Evolutionary conservation across 805 yeast species (phyloP), one percentile per base, ranked within the genome.

Genomic region (Kluyveromyces starmeri): DNA sequence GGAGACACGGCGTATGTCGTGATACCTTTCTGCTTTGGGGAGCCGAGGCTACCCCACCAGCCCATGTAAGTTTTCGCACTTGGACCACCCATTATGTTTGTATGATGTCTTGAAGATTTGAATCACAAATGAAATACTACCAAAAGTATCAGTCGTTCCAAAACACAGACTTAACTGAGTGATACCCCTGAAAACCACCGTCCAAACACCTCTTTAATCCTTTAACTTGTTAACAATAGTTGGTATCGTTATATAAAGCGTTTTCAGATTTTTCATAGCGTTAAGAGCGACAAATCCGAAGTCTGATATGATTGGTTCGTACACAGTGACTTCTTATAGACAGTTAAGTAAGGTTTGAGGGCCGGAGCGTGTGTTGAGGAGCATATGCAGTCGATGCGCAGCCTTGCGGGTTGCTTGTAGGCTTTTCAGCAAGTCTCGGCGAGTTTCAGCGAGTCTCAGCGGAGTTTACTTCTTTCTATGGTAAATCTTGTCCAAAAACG

Each of bases 11-110:
- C 70, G 72, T 89, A 92, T 41, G 82, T 73, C 43, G 89, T 82
- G 46, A 81, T 70, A 67, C 84, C 80, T 64, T 83, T 83, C 70
- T 84, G 95, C 51, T 73, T 73, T 59, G 92, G 88, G 63, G 83
- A 72, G 42, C 94, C 95, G 58, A 86, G 64, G 68, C 70, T 63
- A 58, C 96, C 96, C 96, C 96, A 86, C 96, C 96, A 86, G 51
- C 96, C 96, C 89, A 83, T 79, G 58, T 81, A 86, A 55, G 85
- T 59, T 51, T 72, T 75, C 51, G 79, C 78, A 51, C 74, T 73
- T 59, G 80, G 80, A 56, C 80, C 83, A 59, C 73, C 82, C 85
- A 79, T 79, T 53, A 44, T 57, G 26, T 23, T 14, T 20, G 11
- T 20, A 11, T 20, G 23, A 8, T 20, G 11, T 20, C 11, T 8